phyloP scores from a whole-genome alignment of 1,284 basidiomycete species.

The Trichosporon inkin region DNA sequence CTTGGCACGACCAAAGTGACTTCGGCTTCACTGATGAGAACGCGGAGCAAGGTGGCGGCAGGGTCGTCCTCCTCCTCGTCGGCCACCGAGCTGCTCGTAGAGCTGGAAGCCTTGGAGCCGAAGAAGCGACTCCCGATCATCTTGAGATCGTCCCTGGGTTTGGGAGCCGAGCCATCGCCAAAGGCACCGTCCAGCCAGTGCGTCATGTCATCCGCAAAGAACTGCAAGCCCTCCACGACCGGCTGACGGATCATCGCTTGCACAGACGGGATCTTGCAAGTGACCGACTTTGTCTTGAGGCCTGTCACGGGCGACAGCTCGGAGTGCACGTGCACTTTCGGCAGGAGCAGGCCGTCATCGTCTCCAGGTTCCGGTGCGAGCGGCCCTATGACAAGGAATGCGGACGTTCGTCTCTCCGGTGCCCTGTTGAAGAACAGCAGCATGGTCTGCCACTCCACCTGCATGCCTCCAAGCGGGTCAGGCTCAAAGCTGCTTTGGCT shows the following conservation, averaged over 20 bases:
- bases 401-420: slow-evolving; percentile 35
- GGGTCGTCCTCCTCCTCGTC: slow-evolving; percentile 38
- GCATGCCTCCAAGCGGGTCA: slow-evolving; percentile 12
- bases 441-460: slow-evolving; percentile 41
- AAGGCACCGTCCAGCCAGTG: slow-evolving; percentile 59
- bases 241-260: slow-evolving; percentile 58
- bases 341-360: slow-evolving; percentile 34
- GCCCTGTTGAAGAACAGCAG: slow-evolving; percentile 44
- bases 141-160: slow-evolving; percentile 59
- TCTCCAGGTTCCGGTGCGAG: slow-evolving; percentile 39
- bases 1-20: slow-evolving; percentile 35
- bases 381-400: slow-evolving; percentile 43
- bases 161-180: slow-evolving; percentile 43
- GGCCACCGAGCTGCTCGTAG: slow-evolving; percentile 45
- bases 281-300: slow-evolving; percentile 32
- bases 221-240: slow-evolving; percentile 69
- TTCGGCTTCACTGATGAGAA: slow-evolving; percentile 36
- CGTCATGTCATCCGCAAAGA: slow-evolving; percentile 75
- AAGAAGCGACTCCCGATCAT: slow-evolving; percentile 82
- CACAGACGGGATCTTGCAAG: slow-evolving; percentile 61
- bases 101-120: slow-evolving; percentile 56
- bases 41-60: slow-evolving; percentile 31
- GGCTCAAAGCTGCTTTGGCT: slow-evolving; percentile 6
- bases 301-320: slow-evolving; percentile 12
- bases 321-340: slow-evolving; percentile 51